A percentile compares a stretch with the other conserved stretches of the same genome.
These are phyloP conservation scores for Apium graveolens DNA, from an alignment of 129 eudicot species.

Conservation along the genomic window DNA sequence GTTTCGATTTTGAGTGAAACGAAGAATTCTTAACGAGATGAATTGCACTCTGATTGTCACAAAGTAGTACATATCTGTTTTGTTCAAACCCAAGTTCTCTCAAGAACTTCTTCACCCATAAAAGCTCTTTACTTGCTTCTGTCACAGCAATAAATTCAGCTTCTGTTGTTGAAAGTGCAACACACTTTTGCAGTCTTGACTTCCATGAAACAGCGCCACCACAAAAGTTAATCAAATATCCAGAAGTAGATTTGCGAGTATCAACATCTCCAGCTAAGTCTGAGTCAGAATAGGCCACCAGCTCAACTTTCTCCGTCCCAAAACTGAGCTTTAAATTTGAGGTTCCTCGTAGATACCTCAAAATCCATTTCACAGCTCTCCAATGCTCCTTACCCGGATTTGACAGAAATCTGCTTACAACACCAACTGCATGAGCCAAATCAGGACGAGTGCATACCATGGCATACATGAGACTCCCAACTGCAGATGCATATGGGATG, in stretches of 20 bases:
- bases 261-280: constrained; percentile 3
- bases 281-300: background rate
- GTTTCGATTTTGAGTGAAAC: background rate
- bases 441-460: background rate
- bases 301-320: background rate
- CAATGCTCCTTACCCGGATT: background rate
- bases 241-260: background rate
- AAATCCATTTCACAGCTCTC: background rate
- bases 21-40: background rate
- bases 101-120: background rate
- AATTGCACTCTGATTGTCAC: background rate
- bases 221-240: background rate
- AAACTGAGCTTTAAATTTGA: background rate
- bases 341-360: background rate
- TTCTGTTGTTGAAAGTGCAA: background rate
- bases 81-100: background rate
- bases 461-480: background rate
- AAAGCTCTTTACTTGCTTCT: background rate
- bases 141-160: background rate
- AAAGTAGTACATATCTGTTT: background rate
- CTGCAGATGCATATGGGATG: background rate
- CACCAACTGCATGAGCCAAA: background rate
- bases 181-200: constrained; percentile 8
- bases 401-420: constrained; percentile 3
- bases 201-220: constrained; percentile 12